Evolutionary conservation across 495 filamentous ascomycete species (phyloP).

Genomic region (Daldinia decipiens): DNA sequence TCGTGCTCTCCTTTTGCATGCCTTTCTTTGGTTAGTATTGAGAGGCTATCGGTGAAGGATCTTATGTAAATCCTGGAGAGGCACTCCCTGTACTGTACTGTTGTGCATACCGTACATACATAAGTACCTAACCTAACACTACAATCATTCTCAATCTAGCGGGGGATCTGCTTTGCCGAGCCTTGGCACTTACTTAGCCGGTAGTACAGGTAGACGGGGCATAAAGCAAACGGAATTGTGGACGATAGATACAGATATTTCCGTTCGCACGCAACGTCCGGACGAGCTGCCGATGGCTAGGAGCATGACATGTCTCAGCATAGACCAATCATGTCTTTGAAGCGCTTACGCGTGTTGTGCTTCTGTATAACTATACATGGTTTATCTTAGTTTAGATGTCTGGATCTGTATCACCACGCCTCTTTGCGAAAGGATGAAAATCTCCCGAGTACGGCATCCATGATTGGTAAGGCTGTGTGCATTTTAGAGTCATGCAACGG

Average conservation of each 20-base stretch:
- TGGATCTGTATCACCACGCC: conserved; percentile 26
- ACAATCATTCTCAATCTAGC: conserved; percentile 4
- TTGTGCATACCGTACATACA: no score
- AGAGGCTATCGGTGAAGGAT: no score
- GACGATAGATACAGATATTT: conserved; percentile 10
- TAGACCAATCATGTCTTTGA: conserved; percentile 25
- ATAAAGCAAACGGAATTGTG: conserved; percentile 1
- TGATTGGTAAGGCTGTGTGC: conserved; percentile 27
- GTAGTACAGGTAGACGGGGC: neutral
- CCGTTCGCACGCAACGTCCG: conserved; percentile 4
- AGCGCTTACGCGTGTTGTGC: conserved; percentile 8
- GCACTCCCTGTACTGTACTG: no score
- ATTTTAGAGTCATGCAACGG: conserved; percentile 21
- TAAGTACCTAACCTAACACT: no score
- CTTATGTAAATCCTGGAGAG: no score
- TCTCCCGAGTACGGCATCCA: conserved; percentile 25
- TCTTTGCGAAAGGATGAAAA: conserved; percentile 32
- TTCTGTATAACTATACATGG: neutral
- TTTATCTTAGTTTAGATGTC: neutral
- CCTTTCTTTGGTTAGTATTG: no score
- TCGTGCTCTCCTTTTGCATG: no score
- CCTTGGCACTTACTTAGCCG: conserved; percentile 25
- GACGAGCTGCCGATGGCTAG: conserved; percentile 5
- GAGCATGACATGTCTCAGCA: conserved; percentile 24
- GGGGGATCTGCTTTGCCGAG: conserved; percentile 24